phyloP scores from a whole-genome alignment of 352 stramenopile species.

The Globisporangium ultimum region DNA sequence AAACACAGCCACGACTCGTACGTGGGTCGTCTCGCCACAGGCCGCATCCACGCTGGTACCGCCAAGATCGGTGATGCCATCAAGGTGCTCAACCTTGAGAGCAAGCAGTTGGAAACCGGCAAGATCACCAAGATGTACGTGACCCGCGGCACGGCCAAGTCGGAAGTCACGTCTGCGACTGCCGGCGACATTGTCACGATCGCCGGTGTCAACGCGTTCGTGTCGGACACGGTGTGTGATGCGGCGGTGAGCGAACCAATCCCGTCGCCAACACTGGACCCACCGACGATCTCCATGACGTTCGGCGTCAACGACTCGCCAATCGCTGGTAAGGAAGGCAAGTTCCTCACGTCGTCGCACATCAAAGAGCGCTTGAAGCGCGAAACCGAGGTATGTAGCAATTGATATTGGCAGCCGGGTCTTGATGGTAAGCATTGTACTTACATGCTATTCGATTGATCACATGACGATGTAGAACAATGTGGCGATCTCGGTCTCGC shows the following conservation, averaged over 20 bases:
- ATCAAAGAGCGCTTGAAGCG: constrained; percentile 93
- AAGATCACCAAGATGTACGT: constrained; percentile 90
- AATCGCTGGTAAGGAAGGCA: constrained; percentile 94
- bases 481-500: constrained; percentile 93
- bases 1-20: constrained; percentile 93
- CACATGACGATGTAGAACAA: constrained; percentile 88
- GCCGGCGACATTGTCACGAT: constrained; percentile 97
- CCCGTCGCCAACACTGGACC: constrained; percentile 91
- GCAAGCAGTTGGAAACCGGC: constrained; percentile 71
- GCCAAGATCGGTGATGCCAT: constrained; percentile 90
- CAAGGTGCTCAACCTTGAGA: constrained; percentile 86
- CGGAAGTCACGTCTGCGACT: constrained; percentile 86
- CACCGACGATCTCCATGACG: constrained; percentile 97
- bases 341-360: constrained; percentile 95
- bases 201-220: constrained; percentile 89
- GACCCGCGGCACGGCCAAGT: constrained; percentile 70
- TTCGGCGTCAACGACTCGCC: constrained; percentile 98
- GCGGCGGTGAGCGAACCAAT: constrained; percentile 78
- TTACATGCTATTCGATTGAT: too few relatives aligned
- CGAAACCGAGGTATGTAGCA: constrained; percentile 82
- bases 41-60: constrained; percentile 92
- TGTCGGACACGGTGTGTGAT: constrained; percentile 89
- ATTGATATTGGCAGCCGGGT: too few relatives aligned
- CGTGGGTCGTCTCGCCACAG: constrained; percentile 96
- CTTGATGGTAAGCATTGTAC: not conserved